Conservation (phyloP, 2,329 filamentous ascomycete genomes). For the Cladosporium sp. region DNA sequence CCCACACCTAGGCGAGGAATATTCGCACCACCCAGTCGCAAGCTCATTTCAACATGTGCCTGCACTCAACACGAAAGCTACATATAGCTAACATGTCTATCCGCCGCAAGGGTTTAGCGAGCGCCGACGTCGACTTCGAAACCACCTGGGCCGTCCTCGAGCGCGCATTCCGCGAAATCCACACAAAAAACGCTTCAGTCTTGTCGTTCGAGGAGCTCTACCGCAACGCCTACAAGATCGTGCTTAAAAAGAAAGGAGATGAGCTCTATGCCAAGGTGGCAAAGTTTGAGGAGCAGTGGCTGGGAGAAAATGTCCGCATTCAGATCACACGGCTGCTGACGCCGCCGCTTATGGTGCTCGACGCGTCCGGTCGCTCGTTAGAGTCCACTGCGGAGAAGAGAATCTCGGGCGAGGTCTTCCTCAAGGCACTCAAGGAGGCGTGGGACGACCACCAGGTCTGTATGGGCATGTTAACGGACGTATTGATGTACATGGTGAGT, state of each 20-base stretch:
- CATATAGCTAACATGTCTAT: constrained; percentile 7
- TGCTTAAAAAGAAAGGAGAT: constrained; percentile 78
- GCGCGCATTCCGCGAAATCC: constrained; percentile 76
- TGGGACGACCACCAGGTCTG: constrained; percentile 89
- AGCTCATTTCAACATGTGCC: background rate
- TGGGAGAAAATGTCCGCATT: constrained; percentile 65
- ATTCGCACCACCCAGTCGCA: background rate
- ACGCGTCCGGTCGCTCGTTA: constrained; percentile 22
- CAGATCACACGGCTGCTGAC: constrained; percentile 66
- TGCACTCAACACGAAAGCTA: background rate
- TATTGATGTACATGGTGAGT: constrained; percentile 73
- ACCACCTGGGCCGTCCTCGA: constrained; percentile 71
- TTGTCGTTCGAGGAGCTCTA: constrained; percentile 96
- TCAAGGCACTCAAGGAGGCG: constrained; percentile 66
- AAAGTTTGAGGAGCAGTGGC: constrained; percentile 75
- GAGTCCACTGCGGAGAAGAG: constrained; percentile 59
- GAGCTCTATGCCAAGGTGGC: constrained; percentile 75
- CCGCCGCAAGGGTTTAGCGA: constrained; percentile 48
- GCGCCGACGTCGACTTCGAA: constrained; percentile 72
- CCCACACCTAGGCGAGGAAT: too few species aligned
- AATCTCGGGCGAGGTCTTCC: constrained; percentile 73
- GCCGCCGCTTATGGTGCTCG: constrained; percentile 57
- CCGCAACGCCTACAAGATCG: constrained; percentile 87
- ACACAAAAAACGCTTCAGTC: constrained; percentile 80
- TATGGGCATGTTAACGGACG: constrained; percentile 95